Evolutionary conservation across 2,329 filamentous ascomycete genomes (phyloP), one percentile per base, ranked within the genome.

Genomic region (Drechslerella stenobrocha): DNA sequence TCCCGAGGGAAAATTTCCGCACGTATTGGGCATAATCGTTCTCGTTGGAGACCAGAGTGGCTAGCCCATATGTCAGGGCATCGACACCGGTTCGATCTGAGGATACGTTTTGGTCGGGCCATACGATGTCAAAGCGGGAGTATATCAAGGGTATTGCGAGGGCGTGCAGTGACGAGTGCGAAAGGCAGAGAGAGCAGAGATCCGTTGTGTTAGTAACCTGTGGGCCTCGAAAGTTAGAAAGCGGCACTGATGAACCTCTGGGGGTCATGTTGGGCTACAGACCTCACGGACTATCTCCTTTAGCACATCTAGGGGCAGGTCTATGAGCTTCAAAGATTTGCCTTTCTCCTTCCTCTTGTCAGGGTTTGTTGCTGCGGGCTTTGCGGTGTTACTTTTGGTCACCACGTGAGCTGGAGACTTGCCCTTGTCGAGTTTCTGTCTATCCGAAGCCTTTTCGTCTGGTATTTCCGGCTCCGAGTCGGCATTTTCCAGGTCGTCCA

Each of bases 161-260:
- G 42, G 81, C 80, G 77, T 93, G 87, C 9, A 95, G 81, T 24
- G 86, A 85, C 11, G 88, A 90, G 77, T 90, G 88, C 42, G 88
- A 87, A 64, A 90, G 80, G 11, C 88, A 88, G 37, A 93, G 81
- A 11, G 88, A 85, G 0, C 87, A 89, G 67, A 93, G 80, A 75
- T 93, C 89, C 75, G 90, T 92, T 3, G 87, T 90, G 74, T 90
- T 86, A 2, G 86, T 88, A 55, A 91, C 82, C 87, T 90, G n/a
- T 47, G 40, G 32, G 70, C 55, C 69, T 26, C 51, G 32, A 15
- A 47, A 13, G 48, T 46, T 28, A 50, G 51, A 18, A 22, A 1
- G 11, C 28, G 23, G n/a, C 8, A 9, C 26, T 5, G 24, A 47
- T 26, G 6, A 18, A 22, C 28, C 7, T 50, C 28, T 15, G 57